phyloP scores from a whole-genome alignment of 768 basidiomycete species.

The Cubamyces sp. region DNA sequence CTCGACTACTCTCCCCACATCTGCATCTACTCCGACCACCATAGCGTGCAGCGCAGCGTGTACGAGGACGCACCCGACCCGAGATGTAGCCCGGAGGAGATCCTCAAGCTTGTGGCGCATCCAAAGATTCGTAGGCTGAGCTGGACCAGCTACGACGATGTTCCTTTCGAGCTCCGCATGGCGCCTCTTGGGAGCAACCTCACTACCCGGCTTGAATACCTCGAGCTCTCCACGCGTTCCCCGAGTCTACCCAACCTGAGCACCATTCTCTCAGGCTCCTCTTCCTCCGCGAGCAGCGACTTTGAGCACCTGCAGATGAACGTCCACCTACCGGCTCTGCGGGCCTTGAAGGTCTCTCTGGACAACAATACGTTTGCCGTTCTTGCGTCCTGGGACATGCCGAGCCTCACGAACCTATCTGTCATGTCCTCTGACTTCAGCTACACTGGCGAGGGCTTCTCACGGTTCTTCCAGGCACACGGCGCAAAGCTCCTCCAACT shows the following conservation, averaged over 20 bases:
- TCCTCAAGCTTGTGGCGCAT: conserved; percentile 61
- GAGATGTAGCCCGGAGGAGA: conserved; percentile 54
- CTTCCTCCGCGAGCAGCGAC: conserved; percentile 2
- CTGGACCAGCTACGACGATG: conserved; percentile 76
- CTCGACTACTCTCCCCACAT: conserved; percentile 65
- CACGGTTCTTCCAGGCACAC: conserved; percentile 67
- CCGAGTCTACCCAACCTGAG: conserved; percentile 50
- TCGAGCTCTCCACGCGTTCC: conserved; percentile 66
- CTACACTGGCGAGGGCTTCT: conserved; percentile 68
- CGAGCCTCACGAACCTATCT: conserved; percentile 61
- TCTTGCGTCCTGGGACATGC: conserved; percentile 70
- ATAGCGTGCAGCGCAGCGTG: conserved; percentile 61
- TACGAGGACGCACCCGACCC: conserved; percentile 49
- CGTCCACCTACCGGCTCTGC: conserved; percentile 63
- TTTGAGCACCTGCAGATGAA: conserved; percentile 30
- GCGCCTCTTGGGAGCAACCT: conserved; percentile 55
- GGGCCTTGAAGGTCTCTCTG: conserved; percentile 68
- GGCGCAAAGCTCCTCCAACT: conserved; percentile 64
- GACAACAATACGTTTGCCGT: conserved; percentile 73
- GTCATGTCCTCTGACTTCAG: conserved; percentile 73
- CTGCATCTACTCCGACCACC: conserved; percentile 64
- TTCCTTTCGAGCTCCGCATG: conserved; percentile 57
- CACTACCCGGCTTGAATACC: conserved; percentile 61
- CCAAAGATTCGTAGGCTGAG: conserved; percentile 62
- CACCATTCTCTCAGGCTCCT: conserved; percentile 33